A percentile compares a stretch with the other conserved stretches of the same genome.
Evolutionary conservation across 345 rosid genomes (phyloP).

Genomic region (Firmiana major): DNA sequence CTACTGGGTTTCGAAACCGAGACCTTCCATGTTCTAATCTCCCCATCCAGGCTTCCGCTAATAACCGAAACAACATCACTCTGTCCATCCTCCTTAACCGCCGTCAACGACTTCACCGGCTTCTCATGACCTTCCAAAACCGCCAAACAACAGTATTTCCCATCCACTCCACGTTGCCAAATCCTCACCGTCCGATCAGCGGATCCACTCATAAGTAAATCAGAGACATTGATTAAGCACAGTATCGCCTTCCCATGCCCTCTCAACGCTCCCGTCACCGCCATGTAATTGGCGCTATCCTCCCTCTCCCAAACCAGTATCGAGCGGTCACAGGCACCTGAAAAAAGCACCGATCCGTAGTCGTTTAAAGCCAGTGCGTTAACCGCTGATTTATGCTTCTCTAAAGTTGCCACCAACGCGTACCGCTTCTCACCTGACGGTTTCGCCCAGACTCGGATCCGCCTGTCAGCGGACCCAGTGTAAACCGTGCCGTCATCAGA

Average conservation of each 20-base stretch:
- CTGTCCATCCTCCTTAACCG: constrained; percentile 30
- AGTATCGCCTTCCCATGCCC: constrained; percentile 78
- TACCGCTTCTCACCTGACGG: constrained; percentile 47
- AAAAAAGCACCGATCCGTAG: constrained; percentile 77
- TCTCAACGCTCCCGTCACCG: constrained; percentile 73
- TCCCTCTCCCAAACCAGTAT: constrained; percentile 94
- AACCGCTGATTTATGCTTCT: constrained; percentile 85
- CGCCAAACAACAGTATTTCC: constrained; percentile 58
- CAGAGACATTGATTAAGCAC: constrained; percentile 52
- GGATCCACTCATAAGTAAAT: constrained; percentile 75
- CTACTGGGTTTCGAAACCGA: constrained; percentile 32
- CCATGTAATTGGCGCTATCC: constrained; percentile 67
- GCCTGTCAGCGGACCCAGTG: constrained; percentile 84
- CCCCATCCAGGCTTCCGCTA: constrained; percentile 82
- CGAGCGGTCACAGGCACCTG: constrained; percentile 93
- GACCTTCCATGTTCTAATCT: constrained; percentile 65
- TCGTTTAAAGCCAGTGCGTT: constrained; percentile 69
- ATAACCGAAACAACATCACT: constrained; percentile 49
- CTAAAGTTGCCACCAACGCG: constrained; percentile 55
- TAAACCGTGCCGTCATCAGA: constrained; percentile 64
- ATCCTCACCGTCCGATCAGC: constrained; percentile 84
- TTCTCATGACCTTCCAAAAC: constrained; percentile 63
- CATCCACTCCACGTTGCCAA: constrained; percentile 63
- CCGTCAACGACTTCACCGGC: constrained; percentile 79
- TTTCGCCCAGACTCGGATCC: constrained; percentile 78